phyloP scores from a whole-genome alignment of 1,139 yeast genomes.

The Geotrichum restrictum region DNA sequence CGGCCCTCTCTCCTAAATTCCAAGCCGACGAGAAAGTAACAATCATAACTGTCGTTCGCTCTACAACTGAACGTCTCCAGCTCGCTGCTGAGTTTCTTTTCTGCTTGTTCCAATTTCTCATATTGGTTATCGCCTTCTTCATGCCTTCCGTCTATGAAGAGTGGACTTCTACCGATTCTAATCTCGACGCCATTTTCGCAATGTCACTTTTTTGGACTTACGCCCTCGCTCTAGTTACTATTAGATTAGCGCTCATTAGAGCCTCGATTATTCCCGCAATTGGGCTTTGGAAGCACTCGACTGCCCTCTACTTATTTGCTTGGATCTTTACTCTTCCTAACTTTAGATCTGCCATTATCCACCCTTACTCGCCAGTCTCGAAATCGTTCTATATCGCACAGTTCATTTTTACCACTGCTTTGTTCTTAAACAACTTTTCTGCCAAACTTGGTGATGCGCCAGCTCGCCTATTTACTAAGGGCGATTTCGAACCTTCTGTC shows the following conservation, averaged over 20 bases:
- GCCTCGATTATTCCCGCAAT: constrained; percentile 33
- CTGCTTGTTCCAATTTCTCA: constrained; percentile 27
- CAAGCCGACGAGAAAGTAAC: constrained; percentile 4
- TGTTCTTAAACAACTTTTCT: constrained; percentile 55
- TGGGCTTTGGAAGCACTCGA: constrained; percentile 65
- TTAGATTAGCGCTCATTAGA: constrained; percentile 51
- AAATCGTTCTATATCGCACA: constrained; percentile 37
- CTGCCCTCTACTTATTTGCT: constrained; percentile 55
- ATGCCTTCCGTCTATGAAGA: constrained; percentile 42
- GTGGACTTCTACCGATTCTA: constrained; percentile 21
- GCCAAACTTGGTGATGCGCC: constrained; percentile 56
- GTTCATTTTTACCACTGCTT: constrained; percentile 40
- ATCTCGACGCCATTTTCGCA: constrained; percentile 42
- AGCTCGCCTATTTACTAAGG: constrained; percentile 38
- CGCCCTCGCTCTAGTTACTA: constrained; percentile 46
- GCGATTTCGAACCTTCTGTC: constrained; percentile 60
- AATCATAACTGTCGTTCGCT: constrained; percentile 32
- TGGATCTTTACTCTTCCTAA: constrained; percentile 53
- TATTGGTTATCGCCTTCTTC: constrained; percentile 39
- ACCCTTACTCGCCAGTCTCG: constrained; percentile 41
- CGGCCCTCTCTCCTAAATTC: constrained; percentile 3
- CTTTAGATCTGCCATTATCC: constrained; percentile 64
- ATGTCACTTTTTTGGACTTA: constrained; percentile 55
- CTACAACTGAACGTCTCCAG: constrained; percentile 30
- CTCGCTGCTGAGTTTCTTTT: constrained; percentile 30